A percentile compares a stretch with the other conserved stretches of the same genome.
phyloP scores from a whole-genome alignment of 2,329 filamentous ascomycete species.

The Clarireedia monteithiana region DNA sequence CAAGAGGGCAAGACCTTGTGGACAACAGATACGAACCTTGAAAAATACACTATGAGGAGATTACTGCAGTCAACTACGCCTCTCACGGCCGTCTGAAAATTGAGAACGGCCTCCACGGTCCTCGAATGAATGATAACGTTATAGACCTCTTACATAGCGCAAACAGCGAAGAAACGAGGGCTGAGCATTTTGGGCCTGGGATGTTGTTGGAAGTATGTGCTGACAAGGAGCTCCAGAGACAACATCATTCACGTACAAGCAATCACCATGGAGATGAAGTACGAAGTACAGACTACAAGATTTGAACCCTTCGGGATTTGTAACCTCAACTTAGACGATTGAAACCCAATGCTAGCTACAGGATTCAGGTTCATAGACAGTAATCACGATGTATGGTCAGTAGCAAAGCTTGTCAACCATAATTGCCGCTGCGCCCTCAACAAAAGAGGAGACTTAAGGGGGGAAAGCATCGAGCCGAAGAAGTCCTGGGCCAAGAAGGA shows the following conservation, averaged over 20 bases:
- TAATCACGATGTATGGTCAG: slow-evolving; percentile 1
- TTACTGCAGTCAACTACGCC: not conserved
- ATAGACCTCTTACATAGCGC: not conserved
- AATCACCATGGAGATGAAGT: not conserved
- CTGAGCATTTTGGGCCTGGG: not conserved
- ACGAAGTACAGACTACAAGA: not conserved
- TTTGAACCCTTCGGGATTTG: not conserved
- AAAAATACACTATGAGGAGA: not conserved
- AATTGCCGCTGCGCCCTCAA: slow-evolving; percentile 6
- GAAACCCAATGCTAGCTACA: not conserved
- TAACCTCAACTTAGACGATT: not conserved
- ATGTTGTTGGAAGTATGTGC: not conserved
- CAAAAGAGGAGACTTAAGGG: not conserved
- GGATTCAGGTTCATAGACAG: not conserved
- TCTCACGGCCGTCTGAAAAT: slow-evolving; percentile 2
- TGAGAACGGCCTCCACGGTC: not conserved
- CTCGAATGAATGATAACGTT: not conserved
- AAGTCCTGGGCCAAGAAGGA: too few species aligned
- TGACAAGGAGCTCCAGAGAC: not conserved
- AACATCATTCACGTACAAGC: not conserved
- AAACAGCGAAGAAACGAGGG: not conserved
- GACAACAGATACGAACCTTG: not conserved
- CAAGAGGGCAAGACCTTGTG: not conserved
- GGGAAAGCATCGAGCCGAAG: not conserved
- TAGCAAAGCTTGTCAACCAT: not conserved